Base-by-base conservation (phyloP, 1,284 basidiomycete species). In the Pholiota adiposa region DNA sequence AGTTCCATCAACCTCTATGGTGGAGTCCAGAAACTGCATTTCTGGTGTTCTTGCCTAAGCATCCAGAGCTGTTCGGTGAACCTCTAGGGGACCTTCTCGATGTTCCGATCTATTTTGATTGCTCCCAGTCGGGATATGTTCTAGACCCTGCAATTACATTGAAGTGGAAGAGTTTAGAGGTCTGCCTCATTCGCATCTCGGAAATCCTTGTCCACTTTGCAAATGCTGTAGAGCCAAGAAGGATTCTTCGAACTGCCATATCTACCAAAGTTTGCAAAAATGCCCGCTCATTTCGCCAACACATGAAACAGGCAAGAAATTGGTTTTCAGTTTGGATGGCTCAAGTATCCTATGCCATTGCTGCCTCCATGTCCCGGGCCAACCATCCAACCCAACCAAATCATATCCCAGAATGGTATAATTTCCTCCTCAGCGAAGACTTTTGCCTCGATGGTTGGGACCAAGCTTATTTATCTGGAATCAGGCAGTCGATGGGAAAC, bases 1-100 rank as follows among this genome's bases (percentile, higher is more conserved):
- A 43, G 19, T 43, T 43, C 21, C 21, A 23, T 23, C 12, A 69
- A 68, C 56, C 23, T 16, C 33, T 25, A 7, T 56, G 55, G 55
- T 50, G 48, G 55, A 25, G 21, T 19, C 3, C 14, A 23, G 41
- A 50, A 21, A 44, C 48, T 6, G 48, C 23, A 4, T 56, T 48
- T 41, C 46, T 56, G 18, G 29, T 46, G 3, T 56, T 56, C 29
- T 6, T 56, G 4, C 46, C 55, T 2, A 27, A 19, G 2, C 29
- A 12, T 23, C 55, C 55, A 6, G 21, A 49, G 3, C 46, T 40
- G 23, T 31, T 34, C 14, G n/a, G 29, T 5, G 14, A 34, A 9
- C 55, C 48, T 8, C 46, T 56, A 16, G 16, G 36, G 11, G 34
- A 46, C 4, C 44, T 56, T 19, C 38, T 29, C 4, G 21, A 49